phyloP scores from a whole-genome alignment of 2,329 filamentous ascomycete genomes.

The Camillea tinctor region DNA sequence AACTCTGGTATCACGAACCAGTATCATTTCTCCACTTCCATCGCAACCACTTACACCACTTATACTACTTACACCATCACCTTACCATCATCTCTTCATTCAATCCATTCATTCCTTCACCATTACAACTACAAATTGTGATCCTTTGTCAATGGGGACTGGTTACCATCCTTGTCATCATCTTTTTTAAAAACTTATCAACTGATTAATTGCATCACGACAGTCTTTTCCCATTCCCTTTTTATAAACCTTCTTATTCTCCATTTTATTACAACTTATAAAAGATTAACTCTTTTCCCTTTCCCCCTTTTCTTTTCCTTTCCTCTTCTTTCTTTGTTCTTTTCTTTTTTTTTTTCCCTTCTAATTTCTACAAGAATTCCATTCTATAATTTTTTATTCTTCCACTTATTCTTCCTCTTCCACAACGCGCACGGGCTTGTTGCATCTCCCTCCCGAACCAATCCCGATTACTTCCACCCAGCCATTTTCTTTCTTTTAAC shows the following conservation, averaged over 20 bases:
- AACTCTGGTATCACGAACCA: no score
- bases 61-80: no score
- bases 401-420: background rate
- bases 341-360: background rate
- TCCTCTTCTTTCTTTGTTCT: background rate
- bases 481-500: background rate
- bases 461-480: background rate
- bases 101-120: no score
- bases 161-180: no score
- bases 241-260: no score
- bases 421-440: background rate
- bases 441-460: background rate
- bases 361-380: background rate
- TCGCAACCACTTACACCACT: no score
- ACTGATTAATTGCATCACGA: no score
- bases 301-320: background rate
- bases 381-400: background rate
- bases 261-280: background rate
- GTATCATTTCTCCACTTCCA: no score
- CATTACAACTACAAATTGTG: no score
- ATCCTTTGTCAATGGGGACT: no score
- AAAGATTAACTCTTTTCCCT: constrained; percentile 3
- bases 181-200: no score
- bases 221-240: constrained; percentile 2
- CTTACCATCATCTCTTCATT: no score